A percentile compares a stretch with the other conserved stretches of the same genome.
Conservation (phyloP, 495 filamentous ascomycete species). For the Physcia stellaris region DNA sequence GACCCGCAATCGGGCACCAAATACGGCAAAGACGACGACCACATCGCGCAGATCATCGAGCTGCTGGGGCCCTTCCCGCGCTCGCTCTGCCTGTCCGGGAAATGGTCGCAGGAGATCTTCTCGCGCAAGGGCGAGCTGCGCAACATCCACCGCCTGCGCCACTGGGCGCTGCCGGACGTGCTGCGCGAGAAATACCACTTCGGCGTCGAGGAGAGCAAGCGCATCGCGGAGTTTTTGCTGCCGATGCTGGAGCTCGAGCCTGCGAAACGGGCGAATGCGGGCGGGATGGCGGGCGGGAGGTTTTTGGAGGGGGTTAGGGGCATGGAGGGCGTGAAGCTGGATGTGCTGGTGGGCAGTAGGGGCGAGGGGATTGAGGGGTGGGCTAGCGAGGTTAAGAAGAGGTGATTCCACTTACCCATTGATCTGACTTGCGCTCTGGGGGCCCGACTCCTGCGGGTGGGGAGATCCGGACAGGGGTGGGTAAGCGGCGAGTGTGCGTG, state of each 20-base stretch:
- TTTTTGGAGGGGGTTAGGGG: slow-evolving; percentile 75
- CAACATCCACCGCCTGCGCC: slow-evolving; percentile 92
- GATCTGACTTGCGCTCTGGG: background rate
- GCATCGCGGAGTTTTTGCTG: slow-evolving; percentile 71
- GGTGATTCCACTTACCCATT: slow-evolving; percentile 27
- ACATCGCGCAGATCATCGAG: slow-evolving; percentile 98
- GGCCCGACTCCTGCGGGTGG: too few relatives aligned
- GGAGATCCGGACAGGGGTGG: slow-evolving; percentile 18
- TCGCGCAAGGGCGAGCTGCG: slow-evolving; percentile 94
- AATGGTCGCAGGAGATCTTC: slow-evolving; percentile 99
- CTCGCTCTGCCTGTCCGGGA: slow-evolving; percentile 74
- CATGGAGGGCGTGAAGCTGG: slow-evolving; percentile 67
- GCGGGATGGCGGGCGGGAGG: slow-evolving; percentile 74
- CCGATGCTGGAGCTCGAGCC: slow-evolving; percentile 90
- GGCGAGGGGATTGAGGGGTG: slow-evolving; percentile 96
- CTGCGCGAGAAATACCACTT: slow-evolving; percentile 97
- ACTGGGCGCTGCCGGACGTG: slow-evolving; percentile 93
- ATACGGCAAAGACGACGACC: slow-evolving; percentile 99
- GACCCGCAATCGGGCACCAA: slow-evolving; percentile 98
- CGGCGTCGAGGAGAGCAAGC: slow-evolving; percentile 56
- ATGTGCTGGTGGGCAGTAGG: slow-evolving; percentile 59
- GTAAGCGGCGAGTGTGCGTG: background rate
- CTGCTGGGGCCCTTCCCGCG: slow-evolving; percentile 89
- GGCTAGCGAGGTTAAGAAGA: slow-evolving; percentile 80
- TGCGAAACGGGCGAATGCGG: slow-evolving; percentile 81